Evolutionary conservation across 257 asterid species (phyloP), one percentile per base, ranked within the genome.

Genomic region (Penstemon eatonii): DNA sequence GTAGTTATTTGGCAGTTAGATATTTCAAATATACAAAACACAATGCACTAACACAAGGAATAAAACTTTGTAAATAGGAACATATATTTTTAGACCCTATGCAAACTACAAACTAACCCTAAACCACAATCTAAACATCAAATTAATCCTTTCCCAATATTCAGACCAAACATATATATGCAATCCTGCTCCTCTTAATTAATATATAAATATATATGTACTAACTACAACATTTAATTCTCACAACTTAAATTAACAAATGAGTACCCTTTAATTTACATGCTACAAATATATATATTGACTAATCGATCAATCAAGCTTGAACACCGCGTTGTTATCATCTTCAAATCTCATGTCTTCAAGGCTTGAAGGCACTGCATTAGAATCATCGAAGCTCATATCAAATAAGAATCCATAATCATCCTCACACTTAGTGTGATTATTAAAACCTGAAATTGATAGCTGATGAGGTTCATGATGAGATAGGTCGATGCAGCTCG

Each of bases 401-500:
- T 65, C 60, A 11, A 65, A 49, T 10, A 65, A 51, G 70, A 65
- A 65, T 15, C 81, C 81, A 13, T 69, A 81, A 42, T 78, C 86
- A 43, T 75, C 83, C 47, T 75, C 83, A 19, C 71, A 66, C 76
- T 75, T 78, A 0, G 72, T 6, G 3, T 63, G 69, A 58, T 73
- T 73, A 5, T 25, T 25, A 25, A 25, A 25, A 25, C 33, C 2
- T 25, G 33, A 25, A 25, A 25, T 25, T 25, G 33, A 25, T 25
- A 25, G 33, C 33, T 25, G 33, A 25, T 25, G 33, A 25, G 33
- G 33, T 25, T 25, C 33, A 25, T 25, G 33, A 25, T 25, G 33
- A 25, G 33, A 25, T 25, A 25, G 33, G 33, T 25, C 33, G 33
- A 15, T 0, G 18, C 2, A 25, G 33, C 33, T 25, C 2, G 33